Conservation (phyloP, 1,139 yeast species). For the Geotrichum bryndzae region DNA sequence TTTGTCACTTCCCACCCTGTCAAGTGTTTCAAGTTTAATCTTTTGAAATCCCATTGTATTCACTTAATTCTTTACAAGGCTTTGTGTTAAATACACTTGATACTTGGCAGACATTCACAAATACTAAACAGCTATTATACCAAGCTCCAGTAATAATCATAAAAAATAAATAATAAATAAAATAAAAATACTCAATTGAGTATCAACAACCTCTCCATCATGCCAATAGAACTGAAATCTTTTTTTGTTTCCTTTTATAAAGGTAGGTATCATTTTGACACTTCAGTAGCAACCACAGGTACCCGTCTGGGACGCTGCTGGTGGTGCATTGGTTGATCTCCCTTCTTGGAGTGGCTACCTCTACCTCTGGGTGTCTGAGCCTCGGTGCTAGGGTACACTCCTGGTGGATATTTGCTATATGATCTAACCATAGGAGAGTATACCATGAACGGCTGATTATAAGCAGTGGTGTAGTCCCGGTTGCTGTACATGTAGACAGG, state of each 20-base stretch:
- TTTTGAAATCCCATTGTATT: too few relatives aligned
- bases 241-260: background rate
- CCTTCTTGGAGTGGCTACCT: background rate
- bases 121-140: too few relatives aligned
- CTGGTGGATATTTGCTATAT: background rate
- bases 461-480: slow-evolving; percentile 7
- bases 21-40: too few relatives aligned
- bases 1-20: too few relatives aligned
- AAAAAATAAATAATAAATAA: background rate
- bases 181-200: background rate
- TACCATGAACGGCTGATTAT: slow-evolving; percentile 9
- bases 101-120: background rate
- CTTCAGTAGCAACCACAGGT: background rate
- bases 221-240: background rate
- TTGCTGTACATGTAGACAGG: slow-evolving; percentile 5
- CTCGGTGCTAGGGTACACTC: background rate
- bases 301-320: background rate
- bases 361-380: background rate
- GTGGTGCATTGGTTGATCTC: background rate
- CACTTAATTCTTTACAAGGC: too few relatives aligned
- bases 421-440: slow-evolving; percentile 9
- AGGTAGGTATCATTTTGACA: background rate
- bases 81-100: background rate
- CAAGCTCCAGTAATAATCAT: background rate
- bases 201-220: background rate